Evolutionary conservation across 352 stramenopile genomes (phyloP).

Genomic region (Pythium guiyangense): DNA sequence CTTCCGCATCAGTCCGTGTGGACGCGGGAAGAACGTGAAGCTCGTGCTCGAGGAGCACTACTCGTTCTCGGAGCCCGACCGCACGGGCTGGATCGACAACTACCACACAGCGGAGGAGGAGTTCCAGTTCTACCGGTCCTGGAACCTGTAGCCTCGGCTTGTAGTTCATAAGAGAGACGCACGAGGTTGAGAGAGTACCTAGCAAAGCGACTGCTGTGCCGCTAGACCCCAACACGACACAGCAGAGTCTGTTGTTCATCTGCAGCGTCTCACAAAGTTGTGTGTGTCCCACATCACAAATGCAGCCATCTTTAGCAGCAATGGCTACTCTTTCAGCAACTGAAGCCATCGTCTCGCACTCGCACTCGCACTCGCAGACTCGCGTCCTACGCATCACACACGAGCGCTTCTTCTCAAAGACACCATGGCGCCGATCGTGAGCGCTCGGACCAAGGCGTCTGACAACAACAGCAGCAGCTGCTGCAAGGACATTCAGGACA

Average conservation of each 20-base stretch:
- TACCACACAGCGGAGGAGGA: slow-evolving; percentile 72
- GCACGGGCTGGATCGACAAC: slow-evolving; percentile 57
- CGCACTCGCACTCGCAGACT: no score
- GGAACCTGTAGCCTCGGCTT: slow-evolving; percentile 32
- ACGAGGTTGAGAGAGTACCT: neutral
- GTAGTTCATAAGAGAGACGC: neutral
- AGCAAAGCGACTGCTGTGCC: no score
- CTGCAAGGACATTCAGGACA: neutral
- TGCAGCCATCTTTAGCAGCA: no score
- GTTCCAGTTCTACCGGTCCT: slow-evolving; percentile 73
- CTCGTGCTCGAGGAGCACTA: slow-evolving; percentile 69
- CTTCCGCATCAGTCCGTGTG: slow-evolving; percentile 40
- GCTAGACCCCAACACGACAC: no score
- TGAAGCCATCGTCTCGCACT: no score
- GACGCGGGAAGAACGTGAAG: slow-evolving; percentile 50
- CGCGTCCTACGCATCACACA: no score
- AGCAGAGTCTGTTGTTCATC: no score
- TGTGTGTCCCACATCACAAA: no score
- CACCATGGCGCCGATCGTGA: slow-evolving; percentile 17
- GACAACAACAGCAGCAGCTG: slow-evolving; percentile 13
- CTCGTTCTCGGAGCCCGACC: slow-evolving; percentile 60
- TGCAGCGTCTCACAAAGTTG: no score
- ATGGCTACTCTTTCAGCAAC: no score
- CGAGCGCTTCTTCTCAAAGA: neutral
- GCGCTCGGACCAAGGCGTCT: neutral